phyloP scores from a whole-genome alignment of 164 flowering plant species.

The Houttuynia cordata region DNA sequence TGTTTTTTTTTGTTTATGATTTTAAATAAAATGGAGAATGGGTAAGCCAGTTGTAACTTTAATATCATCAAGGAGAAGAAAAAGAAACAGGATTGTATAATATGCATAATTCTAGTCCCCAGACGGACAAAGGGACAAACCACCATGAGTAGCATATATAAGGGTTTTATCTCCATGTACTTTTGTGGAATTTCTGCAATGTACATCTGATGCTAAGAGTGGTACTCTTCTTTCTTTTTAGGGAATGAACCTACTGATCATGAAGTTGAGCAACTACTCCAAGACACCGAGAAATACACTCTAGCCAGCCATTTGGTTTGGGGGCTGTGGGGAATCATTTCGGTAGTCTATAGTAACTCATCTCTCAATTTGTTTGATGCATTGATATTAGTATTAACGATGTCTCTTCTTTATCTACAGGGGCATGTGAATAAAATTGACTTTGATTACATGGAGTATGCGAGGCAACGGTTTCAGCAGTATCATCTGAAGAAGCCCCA shows the following conservation, averaged over 20 bases:
- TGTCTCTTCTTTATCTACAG: conserved; percentile 17
- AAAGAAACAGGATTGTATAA: background rate
- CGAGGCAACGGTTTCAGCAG: conserved; percentile 76
- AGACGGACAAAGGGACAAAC: too few relatives aligned
- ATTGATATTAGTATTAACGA: background rate
- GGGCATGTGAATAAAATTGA: conserved; percentile 61
- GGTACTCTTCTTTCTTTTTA: conserved; percentile 3
- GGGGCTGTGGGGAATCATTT: conserved; percentile 88
- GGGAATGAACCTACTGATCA: conserved; percentile 29
- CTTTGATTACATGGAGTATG: conserved; percentile 75
- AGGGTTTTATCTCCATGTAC: background rate
- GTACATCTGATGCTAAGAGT: background rate
- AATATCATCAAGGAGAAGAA: background rate
- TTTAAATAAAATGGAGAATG: too few relatives aligned
- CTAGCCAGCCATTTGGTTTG: conserved; percentile 70
- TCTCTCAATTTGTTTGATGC: too few relatives aligned
- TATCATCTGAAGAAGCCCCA: conserved; percentile 52
- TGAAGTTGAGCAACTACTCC: conserved; percentile 37
- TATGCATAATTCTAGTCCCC: background rate
- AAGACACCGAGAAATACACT: conserved; percentile 50
- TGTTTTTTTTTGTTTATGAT: background rate
- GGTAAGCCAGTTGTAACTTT: too few relatives aligned
- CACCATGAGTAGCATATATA: background rate
- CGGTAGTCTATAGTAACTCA: conserved; percentile 28
- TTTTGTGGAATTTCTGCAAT: background rate